Conservation (phyloP, 2,329 filamentous ascomycete species). For the Annulohypoxylon truncatum region DNA sequence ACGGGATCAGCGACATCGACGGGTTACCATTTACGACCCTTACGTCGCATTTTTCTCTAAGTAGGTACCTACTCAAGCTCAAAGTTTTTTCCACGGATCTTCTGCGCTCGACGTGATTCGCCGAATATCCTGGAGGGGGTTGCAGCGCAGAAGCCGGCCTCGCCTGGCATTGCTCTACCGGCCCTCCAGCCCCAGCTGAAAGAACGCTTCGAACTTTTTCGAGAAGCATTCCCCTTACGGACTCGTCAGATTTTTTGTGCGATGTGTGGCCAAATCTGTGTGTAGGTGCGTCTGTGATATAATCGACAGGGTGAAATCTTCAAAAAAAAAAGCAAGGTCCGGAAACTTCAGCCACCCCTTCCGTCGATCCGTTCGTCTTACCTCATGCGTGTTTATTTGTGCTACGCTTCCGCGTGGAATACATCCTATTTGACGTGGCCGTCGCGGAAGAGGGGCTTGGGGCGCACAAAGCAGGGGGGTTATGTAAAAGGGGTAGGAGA, state of each 20-base stretch:
- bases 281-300: neutral
- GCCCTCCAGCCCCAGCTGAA: conserved; percentile 23
- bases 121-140: neutral
- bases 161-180: conserved; percentile 7
- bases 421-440: conserved; percentile 2
- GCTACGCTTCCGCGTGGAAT: neutral
- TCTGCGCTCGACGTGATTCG: neutral
- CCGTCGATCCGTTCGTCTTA: neutral
- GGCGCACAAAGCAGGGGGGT: neutral
- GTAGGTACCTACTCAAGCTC: neutral
- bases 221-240: conserved; percentile 21
- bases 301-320: neutral
- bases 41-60: neutral
- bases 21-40: neutral
- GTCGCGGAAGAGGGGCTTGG: neutral
- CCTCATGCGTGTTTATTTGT: conserved; percentile 1
- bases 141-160: neutral
- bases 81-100: neutral
- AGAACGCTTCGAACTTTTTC: conserved; percentile 12
- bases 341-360: neutral
- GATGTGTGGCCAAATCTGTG: neutral
- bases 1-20: conserved; percentile 3
- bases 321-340: neutral
- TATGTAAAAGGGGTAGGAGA: neutral
- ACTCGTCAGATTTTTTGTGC: no score